Base-by-base conservation (phyloP, 257 asterid genomes). In the Handroanthus guayacan region DNA sequence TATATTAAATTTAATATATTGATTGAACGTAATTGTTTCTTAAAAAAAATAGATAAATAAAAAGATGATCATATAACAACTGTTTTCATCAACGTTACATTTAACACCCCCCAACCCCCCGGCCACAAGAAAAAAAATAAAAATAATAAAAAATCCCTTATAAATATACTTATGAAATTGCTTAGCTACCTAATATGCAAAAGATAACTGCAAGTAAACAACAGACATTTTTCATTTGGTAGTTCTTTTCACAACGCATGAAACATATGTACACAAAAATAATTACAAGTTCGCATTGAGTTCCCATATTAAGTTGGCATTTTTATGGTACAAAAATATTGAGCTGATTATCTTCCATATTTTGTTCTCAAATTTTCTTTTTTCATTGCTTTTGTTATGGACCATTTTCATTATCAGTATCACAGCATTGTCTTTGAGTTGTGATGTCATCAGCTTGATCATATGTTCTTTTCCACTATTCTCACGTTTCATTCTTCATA, bases 191-290 rank as follows among this genome's bases (percentile, higher is more conserved):
- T 25, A 0, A 25, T 25, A 25, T 25, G 31, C 31, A 25, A 25
- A 25, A 25, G 31, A 25, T 25, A 25, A 1, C 31, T 25, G 1
- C 0, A 25, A 41, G 5, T 4, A 25, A 31, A 10, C 9, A 6
- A 3, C 13, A 9, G 11, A 16, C 18, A 54, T 41, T 55, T 43
- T 51, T 11, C 9, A n/a, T 52, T 39, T 43, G 68, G 57, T 20
- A 72, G 12, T 72, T 57, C 8, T 47, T 47, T 58, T 8, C 5
- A 8, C 11, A 47, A 60, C 50, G 60, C 62, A 72, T 61, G 62
- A 61, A 73, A 73, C 69, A 61, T 63, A 6, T 61, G 1, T 56
- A 62, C 55, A 51, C 9, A 37, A n/a, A n/a, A 69, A 69, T 61
- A 18, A 54, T 43, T 60, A 70, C 17, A 47, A 50, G 45, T 0